Evolutionary conservation across 768 basidiomycete species (phyloP).

Genomic region (Mycena rebaudengoi): DNA sequence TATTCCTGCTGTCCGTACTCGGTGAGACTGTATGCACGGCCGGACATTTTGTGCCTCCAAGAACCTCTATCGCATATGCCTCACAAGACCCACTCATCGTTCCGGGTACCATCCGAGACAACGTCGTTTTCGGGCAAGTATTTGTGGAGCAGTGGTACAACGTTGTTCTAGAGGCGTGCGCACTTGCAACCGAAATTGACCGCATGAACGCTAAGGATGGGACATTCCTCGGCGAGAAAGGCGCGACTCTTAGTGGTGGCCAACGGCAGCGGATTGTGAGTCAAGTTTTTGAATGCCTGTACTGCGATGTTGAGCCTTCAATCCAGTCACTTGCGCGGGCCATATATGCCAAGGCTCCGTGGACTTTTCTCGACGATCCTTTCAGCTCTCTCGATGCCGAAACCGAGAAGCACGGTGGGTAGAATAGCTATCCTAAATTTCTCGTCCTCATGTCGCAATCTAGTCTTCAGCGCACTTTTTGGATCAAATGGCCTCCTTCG

Average conservation of each 20-base stretch:
- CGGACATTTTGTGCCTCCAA: background rate
- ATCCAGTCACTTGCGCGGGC: constrained; percentile 59
- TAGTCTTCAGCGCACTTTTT: constrained; percentile 68
- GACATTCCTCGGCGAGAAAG: constrained; percentile 67
- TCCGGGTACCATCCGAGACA: constrained; percentile 9
- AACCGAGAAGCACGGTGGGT: constrained; percentile 11
- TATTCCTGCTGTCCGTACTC: background rate
- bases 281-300: background rate
- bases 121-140: constrained; percentile 7
- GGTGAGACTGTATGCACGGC: background rate
- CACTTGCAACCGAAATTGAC: background rate
- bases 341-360: constrained; percentile 65
- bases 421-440: constrained; percentile 42
- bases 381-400: constrained; percentile 51
- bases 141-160: constrained; percentile 9
- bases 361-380: constrained; percentile 67
- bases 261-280: constrained; percentile 65
- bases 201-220: constrained; percentile 52
- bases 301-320: background rate
- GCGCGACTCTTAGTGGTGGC: constrained; percentile 65
- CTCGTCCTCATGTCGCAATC: background rate
- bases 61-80: background rate
- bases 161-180: constrained; percentile 13
- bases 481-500: constrained; percentile 27
- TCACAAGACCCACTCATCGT: constrained; percentile 11